A percentile compares a stretch with the other conserved stretches of the same genome.
Conservation (phyloP, 495 filamentous ascomycete genomes). For the Patellaria atrata region DNA sequence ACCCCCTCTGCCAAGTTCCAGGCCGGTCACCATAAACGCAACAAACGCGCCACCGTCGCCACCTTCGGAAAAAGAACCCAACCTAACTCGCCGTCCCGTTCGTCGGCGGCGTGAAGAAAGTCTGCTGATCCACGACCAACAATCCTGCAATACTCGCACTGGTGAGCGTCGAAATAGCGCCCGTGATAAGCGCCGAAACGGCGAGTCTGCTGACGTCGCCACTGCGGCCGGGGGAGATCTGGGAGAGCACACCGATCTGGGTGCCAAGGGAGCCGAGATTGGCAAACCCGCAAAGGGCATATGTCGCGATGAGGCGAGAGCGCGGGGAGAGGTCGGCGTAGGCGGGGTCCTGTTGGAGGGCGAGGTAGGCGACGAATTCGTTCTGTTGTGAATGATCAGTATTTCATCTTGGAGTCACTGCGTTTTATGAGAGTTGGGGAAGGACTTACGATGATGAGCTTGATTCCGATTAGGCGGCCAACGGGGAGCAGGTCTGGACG, state of each 20-base stretch:
- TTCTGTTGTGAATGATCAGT: slow-evolving; percentile 20
- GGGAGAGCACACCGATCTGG: slow-evolving; percentile 72
- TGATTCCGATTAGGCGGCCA: slow-evolving; percentile 63
- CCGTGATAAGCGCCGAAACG: slow-evolving; percentile 60
- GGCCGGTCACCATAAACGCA: too few species aligned
- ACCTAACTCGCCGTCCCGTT: slow-evolving; percentile 2
- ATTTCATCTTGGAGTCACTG: not conserved
- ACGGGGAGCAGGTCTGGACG: slow-evolving; percentile 58
- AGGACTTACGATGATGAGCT: slow-evolving; percentile 53
- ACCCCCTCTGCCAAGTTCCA: too few species aligned
- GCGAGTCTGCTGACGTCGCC: slow-evolving; percentile 67
- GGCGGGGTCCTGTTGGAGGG: slow-evolving; percentile 31
- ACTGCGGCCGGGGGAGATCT: slow-evolving; percentile 57
- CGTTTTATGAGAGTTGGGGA: not conserved
- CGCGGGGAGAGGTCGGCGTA: slow-evolving; percentile 49
- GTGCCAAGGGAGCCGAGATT: slow-evolving; percentile 73
- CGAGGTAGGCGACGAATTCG: slow-evolving; percentile 36
- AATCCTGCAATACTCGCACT: slow-evolving; percentile 70
- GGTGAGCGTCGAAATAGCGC: slow-evolving; percentile 65
- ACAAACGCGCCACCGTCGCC: too few species aligned
- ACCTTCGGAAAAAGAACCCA: too few species aligned
- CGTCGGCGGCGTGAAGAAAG: slow-evolving; percentile 1
- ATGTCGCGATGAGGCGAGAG: slow-evolving; percentile 58
- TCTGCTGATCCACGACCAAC: slow-evolving; percentile 43
- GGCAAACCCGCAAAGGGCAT: slow-evolving; percentile 49